A percentile compares a stretch with the other conserved stretches of the same genome.
phyloP scores from a whole-genome alignment of 2,329 filamentous ascomycete species.

The Fusarium domesticum region DNA sequence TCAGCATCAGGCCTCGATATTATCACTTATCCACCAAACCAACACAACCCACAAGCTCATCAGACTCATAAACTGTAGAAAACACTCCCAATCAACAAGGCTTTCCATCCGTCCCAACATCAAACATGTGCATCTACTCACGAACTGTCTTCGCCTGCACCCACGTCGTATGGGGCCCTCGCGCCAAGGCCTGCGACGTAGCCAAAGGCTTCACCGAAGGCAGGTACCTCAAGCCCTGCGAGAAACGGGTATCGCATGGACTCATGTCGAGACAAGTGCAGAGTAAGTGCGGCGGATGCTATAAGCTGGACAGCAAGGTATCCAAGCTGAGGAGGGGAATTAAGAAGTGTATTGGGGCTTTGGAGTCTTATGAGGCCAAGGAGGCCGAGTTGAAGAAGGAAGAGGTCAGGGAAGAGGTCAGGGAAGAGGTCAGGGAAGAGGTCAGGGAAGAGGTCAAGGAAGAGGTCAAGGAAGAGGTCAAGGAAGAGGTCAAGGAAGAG shows the following conservation, averaged over 20 bases:
- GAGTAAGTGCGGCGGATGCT: slow-evolving; percentile 25
- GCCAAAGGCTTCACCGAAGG: slow-evolving; percentile 14
- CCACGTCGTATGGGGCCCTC: slow-evolving; percentile 28
- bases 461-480: slow-evolving; percentile 2
- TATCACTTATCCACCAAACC: too few species aligned
- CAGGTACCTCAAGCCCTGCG: slow-evolving; percentile 17
- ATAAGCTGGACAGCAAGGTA: slow-evolving; percentile 7
- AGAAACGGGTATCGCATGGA: slow-evolving; percentile 19
- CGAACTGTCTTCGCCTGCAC: slow-evolving; percentile 27
- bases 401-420: slow-evolving; percentile 1
- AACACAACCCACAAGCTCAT: background rate
- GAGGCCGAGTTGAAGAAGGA: slow-evolving; percentile 5
- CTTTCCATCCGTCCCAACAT: background rate
- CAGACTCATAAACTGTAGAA: too few species aligned
- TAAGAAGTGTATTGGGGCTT: slow-evolving; percentile 11
- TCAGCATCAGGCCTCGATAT: too few species aligned
- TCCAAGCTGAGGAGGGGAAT: background rate
- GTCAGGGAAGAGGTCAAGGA: background rate
- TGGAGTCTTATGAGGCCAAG: slow-evolving; percentile 14
- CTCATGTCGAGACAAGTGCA: slow-evolving; percentile 20
- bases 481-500: background rate
- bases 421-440: background rate
- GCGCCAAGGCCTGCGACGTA: slow-evolving; percentile 21
- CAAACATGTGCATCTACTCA: slow-evolving; percentile 31
- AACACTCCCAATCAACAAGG: too few species aligned